Percentiles rank a stretch among this genome's conserved stretches.
phyloP scores from a whole-genome alignment of 257 asterid genomes.

The Petunia secreta region DNA sequence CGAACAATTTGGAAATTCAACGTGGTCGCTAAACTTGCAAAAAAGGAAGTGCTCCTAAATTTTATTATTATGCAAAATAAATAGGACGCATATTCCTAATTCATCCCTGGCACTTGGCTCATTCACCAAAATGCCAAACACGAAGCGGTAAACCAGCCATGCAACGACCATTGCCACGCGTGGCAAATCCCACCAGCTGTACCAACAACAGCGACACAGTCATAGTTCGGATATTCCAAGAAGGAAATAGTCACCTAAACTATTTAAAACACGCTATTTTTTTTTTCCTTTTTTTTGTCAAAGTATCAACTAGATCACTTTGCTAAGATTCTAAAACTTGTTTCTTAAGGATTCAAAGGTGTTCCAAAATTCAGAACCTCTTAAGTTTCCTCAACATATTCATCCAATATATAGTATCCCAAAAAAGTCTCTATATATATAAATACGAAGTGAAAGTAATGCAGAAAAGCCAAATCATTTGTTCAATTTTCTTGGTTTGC shows the following conservation, averaged over 20 bases:
- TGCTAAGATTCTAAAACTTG: neutral
- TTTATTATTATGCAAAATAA: too few species aligned
- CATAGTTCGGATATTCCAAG: neutral
- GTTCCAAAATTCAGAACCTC: neutral
- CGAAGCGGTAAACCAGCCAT: neutral
- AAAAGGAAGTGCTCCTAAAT: too few species aligned
- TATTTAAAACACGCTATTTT: neutral
- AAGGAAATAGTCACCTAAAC: neutral
- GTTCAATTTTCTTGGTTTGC: neutral
- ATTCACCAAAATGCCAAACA: neutral
- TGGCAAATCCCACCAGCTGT: constrained; percentile 1
- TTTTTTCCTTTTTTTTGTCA: neutral
- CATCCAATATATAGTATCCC: neutral
- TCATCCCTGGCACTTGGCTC: neutral
- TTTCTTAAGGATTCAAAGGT: neutral
- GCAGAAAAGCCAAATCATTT: neutral
- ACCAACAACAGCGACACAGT: neutral
- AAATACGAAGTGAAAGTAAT: neutral
- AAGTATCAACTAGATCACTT: neutral
- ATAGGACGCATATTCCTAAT: neutral
- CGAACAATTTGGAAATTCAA: too few species aligned
- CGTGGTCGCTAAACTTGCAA: too few species aligned
- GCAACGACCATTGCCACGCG: neutral
- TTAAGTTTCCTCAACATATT: neutral
- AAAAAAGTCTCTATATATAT: neutral